Conservation (phyloP, 2,329 filamentous ascomycete species). For the Cryphonectria parasitica region DNA sequence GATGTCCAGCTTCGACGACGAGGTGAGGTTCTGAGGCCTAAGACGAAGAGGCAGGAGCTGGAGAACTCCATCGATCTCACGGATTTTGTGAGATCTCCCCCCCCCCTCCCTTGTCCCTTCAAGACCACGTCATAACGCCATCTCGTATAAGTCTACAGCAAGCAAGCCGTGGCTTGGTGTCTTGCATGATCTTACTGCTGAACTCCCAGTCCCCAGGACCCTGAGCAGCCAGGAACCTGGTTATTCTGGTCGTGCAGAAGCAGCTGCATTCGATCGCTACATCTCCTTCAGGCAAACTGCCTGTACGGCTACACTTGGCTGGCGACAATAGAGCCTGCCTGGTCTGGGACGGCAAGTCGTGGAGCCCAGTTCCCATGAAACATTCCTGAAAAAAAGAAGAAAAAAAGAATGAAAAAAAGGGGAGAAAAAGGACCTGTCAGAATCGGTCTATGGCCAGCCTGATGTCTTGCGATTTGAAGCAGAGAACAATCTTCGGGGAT, state of each 20-base stretch:
- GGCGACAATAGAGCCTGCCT: not conserved
- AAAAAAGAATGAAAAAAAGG: too few relatives aligned
- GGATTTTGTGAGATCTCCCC: not conserved
- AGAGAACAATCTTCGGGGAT: not conserved
- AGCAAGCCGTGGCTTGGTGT: not conserved
- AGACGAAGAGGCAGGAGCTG: not conserved
- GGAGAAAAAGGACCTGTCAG: not conserved
- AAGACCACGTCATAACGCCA: not conserved
- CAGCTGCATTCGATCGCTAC: constrained; percentile 1
- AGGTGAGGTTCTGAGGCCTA: not conserved
- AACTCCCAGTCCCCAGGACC: not conserved
- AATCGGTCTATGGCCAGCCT: not conserved
- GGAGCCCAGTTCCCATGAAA: not conserved
- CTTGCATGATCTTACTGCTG: not conserved
- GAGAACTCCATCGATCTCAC: not conserved
- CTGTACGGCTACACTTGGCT: constrained; percentile 12
- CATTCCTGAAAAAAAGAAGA: not conserved
- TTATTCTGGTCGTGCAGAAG: not conserved
- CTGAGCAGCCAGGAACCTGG: constrained; percentile 7
- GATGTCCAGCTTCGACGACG: not conserved
- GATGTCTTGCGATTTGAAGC: not conserved
- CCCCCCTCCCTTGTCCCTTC: too few relatives aligned
- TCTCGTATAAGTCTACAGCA: not conserved
- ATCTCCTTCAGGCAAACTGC: not conserved
- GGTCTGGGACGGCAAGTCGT: not conserved